A percentile compares a stretch with the other conserved stretches of the same genome.
phyloP scores from a whole-genome alignment of 257 asterid species.

The Solanum commersonii region DNA sequence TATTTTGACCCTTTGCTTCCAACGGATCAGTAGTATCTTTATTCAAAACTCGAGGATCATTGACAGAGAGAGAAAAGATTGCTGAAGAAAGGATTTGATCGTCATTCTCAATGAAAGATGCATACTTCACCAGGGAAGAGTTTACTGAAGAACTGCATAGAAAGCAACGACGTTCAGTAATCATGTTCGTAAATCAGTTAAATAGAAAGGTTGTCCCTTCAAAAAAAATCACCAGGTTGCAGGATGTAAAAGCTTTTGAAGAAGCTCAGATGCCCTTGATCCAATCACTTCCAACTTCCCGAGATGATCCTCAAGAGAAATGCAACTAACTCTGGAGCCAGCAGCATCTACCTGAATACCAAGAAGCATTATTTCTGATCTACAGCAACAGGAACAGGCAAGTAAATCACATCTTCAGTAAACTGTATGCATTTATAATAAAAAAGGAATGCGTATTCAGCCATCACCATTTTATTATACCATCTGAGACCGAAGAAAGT shows the following conservation, averaged over 20 bases:
- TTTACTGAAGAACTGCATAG: slow-evolving; percentile 28
- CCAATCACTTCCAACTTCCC: slow-evolving; percentile 76
- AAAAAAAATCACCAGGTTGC: slow-evolving; percentile 34
- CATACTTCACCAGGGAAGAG: slow-evolving; percentile 20
- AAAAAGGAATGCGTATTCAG: background rate
- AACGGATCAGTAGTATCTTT: slow-evolving; percentile 7
- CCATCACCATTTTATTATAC: background rate
- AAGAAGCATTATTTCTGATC: slow-evolving; percentile 3
- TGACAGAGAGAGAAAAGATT: slow-evolving; percentile 42
- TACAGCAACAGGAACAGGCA: background rate
- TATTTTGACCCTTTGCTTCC: slow-evolving; percentile 19
- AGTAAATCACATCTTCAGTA: background rate
- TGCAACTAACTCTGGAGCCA: slow-evolving; percentile 33
- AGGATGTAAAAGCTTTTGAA: slow-evolving; percentile 61
- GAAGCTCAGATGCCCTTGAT: slow-evolving; percentile 39
- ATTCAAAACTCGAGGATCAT: slow-evolving; percentile 54
- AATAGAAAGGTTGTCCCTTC: background rate
- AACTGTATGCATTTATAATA: background rate
- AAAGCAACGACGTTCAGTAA: slow-evolving; percentile 6
- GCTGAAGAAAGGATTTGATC: slow-evolving; percentile 31
- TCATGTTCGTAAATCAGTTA: background rate
- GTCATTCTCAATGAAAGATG: slow-evolving; percentile 17
- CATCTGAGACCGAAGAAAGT: background rate
- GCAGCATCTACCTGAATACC: slow-evolving; percentile 35
- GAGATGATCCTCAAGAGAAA: slow-evolving; percentile 69